phyloP scores from a whole-genome alignment of 305 asterid species.

The Stenogyne calaminthoides region DNA sequence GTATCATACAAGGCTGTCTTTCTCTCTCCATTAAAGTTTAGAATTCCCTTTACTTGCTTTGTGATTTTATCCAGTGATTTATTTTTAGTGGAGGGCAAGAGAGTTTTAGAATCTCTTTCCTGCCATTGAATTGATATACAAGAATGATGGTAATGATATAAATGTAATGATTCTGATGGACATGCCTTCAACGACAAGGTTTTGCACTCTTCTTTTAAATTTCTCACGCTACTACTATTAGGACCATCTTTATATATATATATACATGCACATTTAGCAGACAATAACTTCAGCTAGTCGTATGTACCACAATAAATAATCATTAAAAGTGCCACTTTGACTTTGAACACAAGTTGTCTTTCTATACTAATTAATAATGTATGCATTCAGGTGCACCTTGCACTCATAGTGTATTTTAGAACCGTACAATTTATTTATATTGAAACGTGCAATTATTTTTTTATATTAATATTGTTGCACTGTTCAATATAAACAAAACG shows the following conservation, averaged over 20 bases:
- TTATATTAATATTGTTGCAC: too few species aligned
- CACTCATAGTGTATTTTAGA: too few species aligned
- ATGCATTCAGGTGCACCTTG: too few species aligned
- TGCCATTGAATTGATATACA: neutral
- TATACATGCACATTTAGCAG: neutral
- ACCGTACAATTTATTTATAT: too few species aligned
- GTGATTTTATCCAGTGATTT: neutral
- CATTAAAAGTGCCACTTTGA: neutral
- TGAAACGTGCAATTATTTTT: too few species aligned
- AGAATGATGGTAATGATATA: slow-evolving; percentile 20
- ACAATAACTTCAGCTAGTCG: neutral
- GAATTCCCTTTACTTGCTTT: neutral
- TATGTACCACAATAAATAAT: neutral
- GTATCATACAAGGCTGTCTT: neutral
- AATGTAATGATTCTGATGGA: slow-evolving; percentile 23
- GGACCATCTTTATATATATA: slow-evolving; percentile 19
- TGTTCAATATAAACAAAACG: too few species aligned
- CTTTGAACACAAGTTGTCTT: neutral
- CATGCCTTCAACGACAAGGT: slow-evolving; percentile 27
- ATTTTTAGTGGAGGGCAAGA: neutral
- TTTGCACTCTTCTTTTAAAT: neutral
- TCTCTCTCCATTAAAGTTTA: neutral
- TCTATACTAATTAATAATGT: neutral
- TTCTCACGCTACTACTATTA: neutral
- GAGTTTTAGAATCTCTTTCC: neutral